Evolutionary conservation across 2,329 filamentous ascomycete genomes (phyloP), one percentile per base, ranked within the genome.

Genomic region (Helotiales sp.): DNA sequence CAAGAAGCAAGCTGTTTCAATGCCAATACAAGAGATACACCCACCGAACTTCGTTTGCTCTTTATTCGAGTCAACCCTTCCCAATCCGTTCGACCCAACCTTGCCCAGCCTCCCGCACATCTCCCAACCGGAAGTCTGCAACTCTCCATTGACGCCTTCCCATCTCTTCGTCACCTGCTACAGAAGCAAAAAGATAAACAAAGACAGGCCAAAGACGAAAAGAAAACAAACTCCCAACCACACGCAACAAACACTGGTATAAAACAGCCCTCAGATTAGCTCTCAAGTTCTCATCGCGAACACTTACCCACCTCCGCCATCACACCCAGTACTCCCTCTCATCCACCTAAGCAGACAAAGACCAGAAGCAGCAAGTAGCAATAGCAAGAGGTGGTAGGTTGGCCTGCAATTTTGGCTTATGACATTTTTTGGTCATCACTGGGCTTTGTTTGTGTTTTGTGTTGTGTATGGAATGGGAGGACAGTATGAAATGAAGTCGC

Each of bases 381-480:
- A 37, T 45, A 59, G 34, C 26, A 54, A 67, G 58, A 61, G 60
- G 50, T 57, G 65, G 74, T 68, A 76, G 76, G 76, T 73, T 78
- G 75, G 74, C 74, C 75, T 78, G 73, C 76, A 78, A 76, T 71
- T 78, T 78, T 78, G 76, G 77, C 76, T 78, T 77, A 77, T 76
- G 77, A 76, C 76, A 77, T 69, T 71, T 72, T 50, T 75, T 77
- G 72, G 74, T 78, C 77, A 78, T 78, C 77, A 78, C 73, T 37
- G 75, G 77, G 76, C 74, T 61, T n/a, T 50, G 57, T 67, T 52
- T 37, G 26, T 45, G 40, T 45, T 45, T 45, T n/a, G 40, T 45
- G 40, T 45, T n/a, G 40, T 45, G 40, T 45, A 45, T 40, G 34
- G 34, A 3, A 40, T 45, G 40, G 40, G 40, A 45, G 40, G 40